Evolutionary conservation across 1,284 basidiomycete genomes (phyloP), one percentile per base, ranked within the genome.

Genomic region (Ustilago loliicola): DNA sequence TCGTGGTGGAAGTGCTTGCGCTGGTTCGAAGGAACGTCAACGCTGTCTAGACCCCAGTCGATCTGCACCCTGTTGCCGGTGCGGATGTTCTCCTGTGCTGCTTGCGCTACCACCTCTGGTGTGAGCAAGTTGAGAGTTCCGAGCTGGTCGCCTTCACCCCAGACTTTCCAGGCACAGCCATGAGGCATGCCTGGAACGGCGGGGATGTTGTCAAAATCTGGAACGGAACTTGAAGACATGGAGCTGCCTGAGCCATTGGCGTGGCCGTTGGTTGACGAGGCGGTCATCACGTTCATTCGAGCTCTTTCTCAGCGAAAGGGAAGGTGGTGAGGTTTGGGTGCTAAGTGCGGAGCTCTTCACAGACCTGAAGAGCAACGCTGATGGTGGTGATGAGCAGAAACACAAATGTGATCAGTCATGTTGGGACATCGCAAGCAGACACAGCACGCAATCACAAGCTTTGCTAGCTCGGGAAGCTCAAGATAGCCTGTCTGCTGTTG

Each of bases 21-120:
- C 47, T 65, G 21, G 55, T 70, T 72, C 9, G 61, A 66, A 38
- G 74, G 74, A 0, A 72, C 58, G n/a, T 77, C 70, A 55, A 77
- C 69, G 60, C 70, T 72, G 42, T 77, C 74, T 9, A 77, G 70
- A 4, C 69, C 69, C 74, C 74, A 77, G 42, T 77, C 74, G 48
- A 77, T 66, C 59, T 72, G 70, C 10, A 77, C 70, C 3, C 74
- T 50, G 8, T 77, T 66, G n/a, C 75, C 75, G 0, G 66, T 77
- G 21, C 57, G 60, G 53, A 77, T 72, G 56, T 72, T 67, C 58
- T 77, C 75, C 17, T 56, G 50, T 4, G 75, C 75, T 8, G 75
- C 61, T 11, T 23, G 40, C 0, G 70, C 64, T 1, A 73, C 66
- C 6, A 77, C 53, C 19, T 53, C 47, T 34, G 71, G 66, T 11